Evolutionary conservation across 2,329 filamentous ascomycete genomes (phyloP), one percentile per base, ranked within the genome.

Genomic region (Verticillium alfalfae): DNA sequence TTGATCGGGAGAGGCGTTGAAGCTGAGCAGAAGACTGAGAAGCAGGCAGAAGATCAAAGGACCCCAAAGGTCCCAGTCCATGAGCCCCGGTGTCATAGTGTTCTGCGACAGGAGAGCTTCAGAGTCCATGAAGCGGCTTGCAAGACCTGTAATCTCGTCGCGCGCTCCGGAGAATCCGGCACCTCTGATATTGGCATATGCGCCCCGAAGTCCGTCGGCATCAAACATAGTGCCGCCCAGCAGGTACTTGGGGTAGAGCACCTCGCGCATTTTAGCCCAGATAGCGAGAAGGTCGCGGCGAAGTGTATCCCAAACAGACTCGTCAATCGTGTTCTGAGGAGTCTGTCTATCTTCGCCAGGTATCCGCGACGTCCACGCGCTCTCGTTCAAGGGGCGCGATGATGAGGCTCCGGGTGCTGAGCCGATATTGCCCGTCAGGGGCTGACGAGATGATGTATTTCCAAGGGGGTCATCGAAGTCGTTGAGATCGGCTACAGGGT

Each of bases 41-140:
- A 96, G 79, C 67, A 99, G 79, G 70, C 94, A 97, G 80, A 99
- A 99, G 66, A 99, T 88, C 61, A 99, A 81, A 39, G 95, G 95
- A 0, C 95, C 95, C 95, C 95, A 99, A 59, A 99, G 84, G 82
- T 99, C 95, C 95, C 95, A 99, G 78, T 99, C 93, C 65, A 94
- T 83, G 71, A 98, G 78, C 1, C 93, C 93, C 59, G 96, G 91
- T 67, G 89, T 94, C 92, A 97, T 96, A 72, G 85, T 85, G 67
- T 83, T 87, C 73, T 85, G 82, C 62, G 70, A 77, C 45, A 88
- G 77, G 67, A 89, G 73, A 45, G 79, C 74, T 72, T 89, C 86
- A n/a, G 85, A 76, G 73, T 89, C 86, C 76, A 88, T 79, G 67
- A 87, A 84, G 54, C 86, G 77, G 55, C 84, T 84, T 6, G 86